Evolutionary conservation across 225 moss, liverwort and hornwort genomes (phyloP).

Genomic region (Pleurozium schreberi): DNA sequence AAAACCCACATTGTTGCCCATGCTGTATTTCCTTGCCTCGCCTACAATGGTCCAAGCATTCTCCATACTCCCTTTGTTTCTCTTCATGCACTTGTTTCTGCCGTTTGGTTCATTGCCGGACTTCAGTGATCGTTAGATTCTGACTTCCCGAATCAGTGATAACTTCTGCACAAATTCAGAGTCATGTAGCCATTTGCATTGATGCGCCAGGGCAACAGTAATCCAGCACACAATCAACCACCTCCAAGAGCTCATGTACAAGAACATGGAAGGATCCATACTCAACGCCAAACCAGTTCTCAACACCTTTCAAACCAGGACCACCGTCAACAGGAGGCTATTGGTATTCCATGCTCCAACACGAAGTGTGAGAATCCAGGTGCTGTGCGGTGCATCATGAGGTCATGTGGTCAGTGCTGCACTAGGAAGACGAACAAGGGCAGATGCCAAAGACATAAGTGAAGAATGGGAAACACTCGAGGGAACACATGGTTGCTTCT

Average conservation of each 20-base stretch:
- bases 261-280: background rate
- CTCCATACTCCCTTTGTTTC: background rate
- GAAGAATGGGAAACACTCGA: background rate
- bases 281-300: background rate
- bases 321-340: background rate
- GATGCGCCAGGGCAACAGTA: background rate
- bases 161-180: background rate
- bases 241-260: background rate
- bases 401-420: constrained; percentile 26
- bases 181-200: background rate
- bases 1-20: background rate
- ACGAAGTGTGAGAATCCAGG: background rate
- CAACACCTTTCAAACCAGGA: background rate
- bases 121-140: background rate
- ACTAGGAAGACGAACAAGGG: background rate
- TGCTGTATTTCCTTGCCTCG: background rate
- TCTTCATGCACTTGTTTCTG: background rate
- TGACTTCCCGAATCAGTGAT: background rate
- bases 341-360: constrained; percentile 9
- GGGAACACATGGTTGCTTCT: background rate
- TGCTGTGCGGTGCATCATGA: constrained; percentile 11
- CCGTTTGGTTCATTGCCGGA: background rate
- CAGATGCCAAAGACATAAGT: constrained; percentile 6
- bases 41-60: background rate
- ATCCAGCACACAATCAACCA: background rate